Percentiles rank a stretch among this genome's conserved stretches.
Conservation (phyloP, 306 rosid genomes). For the Luffa aegyptiaca region DNA sequence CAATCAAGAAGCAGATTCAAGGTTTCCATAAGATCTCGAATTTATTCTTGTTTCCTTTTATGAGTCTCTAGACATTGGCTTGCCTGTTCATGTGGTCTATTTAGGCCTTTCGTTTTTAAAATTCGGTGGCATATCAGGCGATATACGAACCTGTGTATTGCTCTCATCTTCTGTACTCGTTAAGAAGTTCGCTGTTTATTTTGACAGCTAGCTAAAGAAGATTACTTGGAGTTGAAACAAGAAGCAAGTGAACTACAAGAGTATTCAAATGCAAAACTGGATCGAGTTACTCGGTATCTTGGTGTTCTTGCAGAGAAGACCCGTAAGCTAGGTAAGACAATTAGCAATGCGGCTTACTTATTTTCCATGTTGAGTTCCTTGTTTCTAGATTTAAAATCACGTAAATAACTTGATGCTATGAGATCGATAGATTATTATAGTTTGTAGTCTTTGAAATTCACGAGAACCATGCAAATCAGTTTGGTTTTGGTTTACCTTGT, state of each 20-base stretch:
- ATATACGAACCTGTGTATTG: not conserved
- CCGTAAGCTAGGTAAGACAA: constrained; percentile 59
- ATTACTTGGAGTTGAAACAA: constrained; percentile 72
- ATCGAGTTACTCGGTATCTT: constrained; percentile 83
- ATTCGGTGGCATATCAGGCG: not conserved
- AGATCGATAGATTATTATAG: not conserved
- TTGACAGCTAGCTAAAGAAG: constrained; percentile 83
- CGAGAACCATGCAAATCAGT: not conserved
- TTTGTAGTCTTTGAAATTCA: not conserved
- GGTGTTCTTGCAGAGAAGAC: constrained; percentile 90
- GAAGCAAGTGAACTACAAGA: constrained; percentile 90
- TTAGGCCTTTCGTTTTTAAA: not conserved
- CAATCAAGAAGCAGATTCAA: not conserved
- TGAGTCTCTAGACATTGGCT: not conserved
- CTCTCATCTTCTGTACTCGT: constrained; percentile 8
- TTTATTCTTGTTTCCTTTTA: not conserved
- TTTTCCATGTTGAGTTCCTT: not conserved
- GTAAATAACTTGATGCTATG: not conserved
- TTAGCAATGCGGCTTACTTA: constrained; percentile 12
- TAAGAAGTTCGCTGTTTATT: constrained; percentile 19
- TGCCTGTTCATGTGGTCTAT: not conserved
- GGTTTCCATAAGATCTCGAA: not conserved
- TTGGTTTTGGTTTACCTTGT: not conserved
- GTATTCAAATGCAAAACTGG: constrained; percentile 87
- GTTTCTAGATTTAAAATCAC: not conserved